These are phyloP conservation scores for Microbotryum lychnidis-dioicae DNA, from an alignment of 1,284 basidiomycete species.

Conservation along the genomic window DNA sequence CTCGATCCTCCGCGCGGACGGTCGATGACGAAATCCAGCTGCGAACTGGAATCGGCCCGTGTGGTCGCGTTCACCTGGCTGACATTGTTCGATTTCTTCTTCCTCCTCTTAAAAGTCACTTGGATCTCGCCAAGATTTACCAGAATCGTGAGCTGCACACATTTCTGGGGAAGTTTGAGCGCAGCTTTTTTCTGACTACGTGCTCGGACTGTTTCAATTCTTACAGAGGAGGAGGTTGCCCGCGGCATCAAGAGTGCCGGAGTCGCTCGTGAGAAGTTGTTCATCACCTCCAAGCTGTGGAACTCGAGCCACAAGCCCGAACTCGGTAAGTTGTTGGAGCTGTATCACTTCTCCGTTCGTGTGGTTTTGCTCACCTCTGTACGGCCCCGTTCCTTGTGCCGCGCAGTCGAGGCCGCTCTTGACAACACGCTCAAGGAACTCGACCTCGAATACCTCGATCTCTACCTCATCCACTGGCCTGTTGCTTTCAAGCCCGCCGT, in stretches of 20 bases:
- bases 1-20: no score
- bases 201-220: background rate
- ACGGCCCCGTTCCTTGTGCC: slow-evolving; percentile 13
- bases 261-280: slow-evolving; percentile 38
- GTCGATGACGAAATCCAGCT: background rate
- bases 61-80: no score
- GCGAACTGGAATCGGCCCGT: no score
- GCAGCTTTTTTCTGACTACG: background rate
- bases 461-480: slow-evolving; percentile 68
- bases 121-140: slow-evolving; percentile 61
- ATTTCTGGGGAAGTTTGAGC: background rate
- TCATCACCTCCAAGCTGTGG: slow-evolving; percentile 40
- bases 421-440: slow-evolving; percentile 43
- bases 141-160: slow-evolving; percentile 12
- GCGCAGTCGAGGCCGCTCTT: slow-evolving; percentile 38
- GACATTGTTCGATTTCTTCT: background rate
- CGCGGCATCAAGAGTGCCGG: slow-evolving; percentile 37
- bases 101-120: slow-evolving; percentile 47
- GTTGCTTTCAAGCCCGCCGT: slow-evolving; percentile 42
- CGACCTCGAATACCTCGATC: slow-evolving; percentile 41
- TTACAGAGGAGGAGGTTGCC: slow-evolving; percentile 35
- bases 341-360: background rate
- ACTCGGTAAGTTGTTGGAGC: background rate
- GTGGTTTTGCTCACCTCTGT: background rate
- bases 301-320: slow-evolving; percentile 44